phyloP scores from a whole-genome alignment of 176 grass and related monocot genomes.

The Secale cereale region DNA sequence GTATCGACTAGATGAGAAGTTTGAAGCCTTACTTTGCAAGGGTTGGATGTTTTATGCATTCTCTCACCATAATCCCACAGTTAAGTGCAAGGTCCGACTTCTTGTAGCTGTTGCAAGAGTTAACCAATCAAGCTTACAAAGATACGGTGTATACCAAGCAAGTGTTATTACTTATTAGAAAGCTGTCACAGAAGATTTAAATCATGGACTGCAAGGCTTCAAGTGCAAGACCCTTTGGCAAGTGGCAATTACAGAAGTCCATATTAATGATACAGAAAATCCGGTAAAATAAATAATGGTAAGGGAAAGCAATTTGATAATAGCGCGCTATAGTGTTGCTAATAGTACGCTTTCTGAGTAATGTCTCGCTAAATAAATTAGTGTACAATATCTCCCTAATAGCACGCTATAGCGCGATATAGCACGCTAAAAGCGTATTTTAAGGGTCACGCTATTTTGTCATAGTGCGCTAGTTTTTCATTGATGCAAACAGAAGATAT shows the following conservation, averaged over 20 bases:
- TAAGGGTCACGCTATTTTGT: no score
- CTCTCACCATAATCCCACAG: slow-evolving; percentile 78
- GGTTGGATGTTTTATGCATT: slow-evolving; percentile 74
- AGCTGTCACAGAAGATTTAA: background rate
- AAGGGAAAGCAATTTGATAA: background rate
- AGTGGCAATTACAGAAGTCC: background rate
- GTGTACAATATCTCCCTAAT: no score
- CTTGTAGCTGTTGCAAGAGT: slow-evolving; percentile 61
- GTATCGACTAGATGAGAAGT: slow-evolving; percentile 11
- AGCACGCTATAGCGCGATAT: no score
- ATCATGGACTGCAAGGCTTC: background rate
- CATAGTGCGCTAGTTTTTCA: no score
- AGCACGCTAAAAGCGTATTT: no score
- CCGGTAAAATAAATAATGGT: background rate
- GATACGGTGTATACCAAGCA: background rate
- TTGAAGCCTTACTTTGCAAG: slow-evolving; percentile 63
- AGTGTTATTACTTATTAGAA: background rate
- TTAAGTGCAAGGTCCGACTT: slow-evolving; percentile 81
- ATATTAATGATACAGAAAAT: slow-evolving; percentile 22
- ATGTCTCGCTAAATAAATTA: no score
- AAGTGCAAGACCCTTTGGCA: background rate
- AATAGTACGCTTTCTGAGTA: no score
- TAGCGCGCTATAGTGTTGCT: no score
- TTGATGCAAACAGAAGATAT: background rate
- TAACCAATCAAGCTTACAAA: slow-evolving; percentile 18